These are phyloP conservation scores for Diphasiastrum complanatum DNA, from an alignment of 83 land plant genomes.

Conservation along the genomic window DNA sequence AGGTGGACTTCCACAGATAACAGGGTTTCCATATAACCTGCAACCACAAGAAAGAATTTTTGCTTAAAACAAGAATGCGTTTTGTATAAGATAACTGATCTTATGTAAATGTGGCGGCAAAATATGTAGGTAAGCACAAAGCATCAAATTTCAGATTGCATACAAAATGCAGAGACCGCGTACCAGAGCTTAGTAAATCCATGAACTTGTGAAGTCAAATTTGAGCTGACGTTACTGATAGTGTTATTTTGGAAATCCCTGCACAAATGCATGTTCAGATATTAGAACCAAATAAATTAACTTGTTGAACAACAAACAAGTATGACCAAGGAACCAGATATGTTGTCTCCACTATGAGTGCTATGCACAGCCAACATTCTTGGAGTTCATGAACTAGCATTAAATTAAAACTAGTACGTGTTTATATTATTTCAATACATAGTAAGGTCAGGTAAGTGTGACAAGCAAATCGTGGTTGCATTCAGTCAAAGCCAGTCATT, in stretches of 20 bases:
- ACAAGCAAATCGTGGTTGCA: too few relatives aligned
- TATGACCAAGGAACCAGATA: slow-evolving; percentile 30
- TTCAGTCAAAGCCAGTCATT: too few relatives aligned
- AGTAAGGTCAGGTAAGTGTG: too few relatives aligned
- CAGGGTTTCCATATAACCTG: slow-evolving; percentile 68
- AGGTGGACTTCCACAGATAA: slow-evolving; percentile 29
- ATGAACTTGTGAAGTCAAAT: slow-evolving; percentile 26
- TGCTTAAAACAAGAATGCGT: neutral
- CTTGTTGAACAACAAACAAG: neutral
- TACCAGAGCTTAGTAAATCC: slow-evolving; percentile 40
- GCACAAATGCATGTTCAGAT: slow-evolving; percentile 15
- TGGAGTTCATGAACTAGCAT: too few relatives aligned
- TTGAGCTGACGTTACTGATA: slow-evolving; percentile 27
- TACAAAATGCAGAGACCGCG: neutral
- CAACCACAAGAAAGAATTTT: too few relatives aligned
- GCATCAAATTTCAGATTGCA: neutral
- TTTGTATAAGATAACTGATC: neutral
- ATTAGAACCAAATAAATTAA: neutral
- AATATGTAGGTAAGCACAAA: too few relatives aligned
- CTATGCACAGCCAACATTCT: slow-evolving; percentile 32
- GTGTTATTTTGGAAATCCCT: slow-evolving; percentile 63
- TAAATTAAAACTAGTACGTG: too few relatives aligned
- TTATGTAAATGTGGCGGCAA: neutral
- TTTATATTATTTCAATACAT: too few relatives aligned
- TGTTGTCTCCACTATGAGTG: slow-evolving; percentile 14